phyloP scores from a whole-genome alignment of 2,329 filamentous ascomycete genomes.

The Apiospora pterosperma region DNA sequence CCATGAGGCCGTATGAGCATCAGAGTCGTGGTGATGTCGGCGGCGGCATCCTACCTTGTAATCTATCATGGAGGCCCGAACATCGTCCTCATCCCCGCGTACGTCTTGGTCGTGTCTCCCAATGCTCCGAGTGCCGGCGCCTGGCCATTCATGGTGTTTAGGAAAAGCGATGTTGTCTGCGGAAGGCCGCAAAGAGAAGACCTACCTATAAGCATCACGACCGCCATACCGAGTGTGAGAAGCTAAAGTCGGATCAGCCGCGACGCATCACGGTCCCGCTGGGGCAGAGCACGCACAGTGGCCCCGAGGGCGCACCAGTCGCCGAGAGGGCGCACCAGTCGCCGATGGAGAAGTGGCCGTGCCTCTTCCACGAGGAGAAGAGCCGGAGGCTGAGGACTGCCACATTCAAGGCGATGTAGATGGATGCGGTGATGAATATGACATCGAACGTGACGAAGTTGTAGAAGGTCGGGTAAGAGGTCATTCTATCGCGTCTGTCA shows the following conservation, averaged over 20 bases:
- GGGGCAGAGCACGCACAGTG: not conserved
- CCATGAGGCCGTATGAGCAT: not conserved
- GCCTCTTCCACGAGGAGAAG: not conserved
- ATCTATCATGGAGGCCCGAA: not conserved
- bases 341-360: not conserved
- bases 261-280: too few relatives aligned
- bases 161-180: not conserved
- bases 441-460: not conserved
- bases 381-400: not conserved
- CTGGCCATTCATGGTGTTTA: not conserved
- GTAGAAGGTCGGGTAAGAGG: not conserved
- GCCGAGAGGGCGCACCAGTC: not conserved
- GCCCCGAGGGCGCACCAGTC: not conserved
- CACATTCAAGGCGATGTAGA: not conserved
- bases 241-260: not conserved
- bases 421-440: not conserved
- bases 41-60: not conserved
- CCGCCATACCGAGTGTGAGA: not conserved
- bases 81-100: not conserved
- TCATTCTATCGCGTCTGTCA: not conserved
- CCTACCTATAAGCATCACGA: not conserved
- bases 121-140: not conserved
- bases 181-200: not conserved
- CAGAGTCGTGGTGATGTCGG: not conserved
- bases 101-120: not conserved